Conservation (phyloP, 2,329 filamentous ascomycete genomes). For the Fusarium austroafricanum region DNA sequence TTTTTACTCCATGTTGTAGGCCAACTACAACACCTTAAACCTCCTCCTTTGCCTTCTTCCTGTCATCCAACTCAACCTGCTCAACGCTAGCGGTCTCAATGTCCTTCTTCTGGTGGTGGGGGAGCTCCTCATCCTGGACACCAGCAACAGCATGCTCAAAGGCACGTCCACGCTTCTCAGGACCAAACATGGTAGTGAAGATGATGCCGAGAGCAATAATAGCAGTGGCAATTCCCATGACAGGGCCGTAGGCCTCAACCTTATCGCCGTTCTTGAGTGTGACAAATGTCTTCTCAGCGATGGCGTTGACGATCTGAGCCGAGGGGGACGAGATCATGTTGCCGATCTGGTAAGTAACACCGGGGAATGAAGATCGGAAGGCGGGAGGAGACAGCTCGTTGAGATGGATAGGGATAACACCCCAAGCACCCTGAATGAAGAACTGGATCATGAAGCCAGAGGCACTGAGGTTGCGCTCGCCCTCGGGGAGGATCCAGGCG, state of each 20-base stretch:
- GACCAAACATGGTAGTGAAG: slow-evolving; percentile 75
- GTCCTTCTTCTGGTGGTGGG: slow-evolving; percentile 43
- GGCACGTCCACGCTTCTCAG: slow-evolving; percentile 77
- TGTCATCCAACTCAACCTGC: slow-evolving; percentile 39
- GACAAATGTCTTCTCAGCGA: slow-evolving; percentile 72
- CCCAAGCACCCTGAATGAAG: slow-evolving; percentile 74
- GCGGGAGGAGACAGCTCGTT: slow-evolving; percentile 78
- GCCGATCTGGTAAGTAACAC: slow-evolving; percentile 78
- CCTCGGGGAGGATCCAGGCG: slow-evolving; percentile 75
- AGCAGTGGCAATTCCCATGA: slow-evolving; percentile 80
- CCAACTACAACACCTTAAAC: background rate
- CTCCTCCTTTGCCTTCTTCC: slow-evolving; percentile 29
- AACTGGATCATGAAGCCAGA: slow-evolving; percentile 77
- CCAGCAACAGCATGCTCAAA: slow-evolving; percentile 70
- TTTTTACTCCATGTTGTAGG: background rate
- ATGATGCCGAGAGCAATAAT: slow-evolving; percentile 79
- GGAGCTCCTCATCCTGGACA: slow-evolving; percentile 39
- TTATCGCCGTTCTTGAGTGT: slow-evolving; percentile 63
- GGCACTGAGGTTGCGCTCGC: slow-evolving; percentile 69
- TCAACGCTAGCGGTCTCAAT: slow-evolving; percentile 45
- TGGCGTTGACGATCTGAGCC: slow-evolving; percentile 81
- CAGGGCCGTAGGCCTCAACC: slow-evolving; percentile 78
- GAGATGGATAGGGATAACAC: slow-evolving; percentile 77
- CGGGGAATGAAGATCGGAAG: slow-evolving; percentile 77
- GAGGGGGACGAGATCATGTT: slow-evolving; percentile 80